A percentile compares a stretch with the other conserved stretches of the same genome.
Evolutionary conservation across 2,329 filamentous ascomycete species (phyloP).

Genomic region (Pseudonectria buxi): DNA sequence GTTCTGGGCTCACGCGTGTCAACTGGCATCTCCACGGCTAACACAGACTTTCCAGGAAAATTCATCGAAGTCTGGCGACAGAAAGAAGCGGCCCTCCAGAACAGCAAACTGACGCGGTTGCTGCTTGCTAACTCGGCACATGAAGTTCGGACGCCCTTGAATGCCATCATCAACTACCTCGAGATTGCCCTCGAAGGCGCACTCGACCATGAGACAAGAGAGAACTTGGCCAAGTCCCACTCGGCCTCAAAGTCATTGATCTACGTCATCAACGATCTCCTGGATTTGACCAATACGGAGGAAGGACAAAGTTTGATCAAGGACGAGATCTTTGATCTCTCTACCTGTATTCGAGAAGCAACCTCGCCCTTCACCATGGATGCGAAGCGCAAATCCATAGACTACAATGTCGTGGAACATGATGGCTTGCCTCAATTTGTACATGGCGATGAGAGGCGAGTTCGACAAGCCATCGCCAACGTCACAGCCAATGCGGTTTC

Average conservation of each 20-base stretch:
- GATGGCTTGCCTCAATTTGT: conserved; percentile 64
- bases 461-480: conserved; percentile 80
- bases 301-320: conserved; percentile 73
- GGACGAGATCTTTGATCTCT: conserved; percentile 71
- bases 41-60: conserved; percentile 35
- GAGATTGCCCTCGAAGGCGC: conserved; percentile 82
- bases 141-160: conserved; percentile 83
- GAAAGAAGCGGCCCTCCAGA: conserved; percentile 78
- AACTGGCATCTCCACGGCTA: background rate
- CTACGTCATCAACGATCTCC: conserved; percentile 86
- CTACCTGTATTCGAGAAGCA: conserved; percentile 66
- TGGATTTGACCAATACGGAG: conserved; percentile 84
- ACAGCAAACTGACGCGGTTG: conserved; percentile 70
- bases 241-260: conserved; percentile 89
- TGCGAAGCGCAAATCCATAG: conserved; percentile 66
- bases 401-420: conserved; percentile 61
- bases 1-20: conserved; percentile 1
- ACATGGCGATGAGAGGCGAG: conserved; percentile 68
- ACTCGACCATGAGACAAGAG: conserved; percentile 74
- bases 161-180: conserved; percentile 91
- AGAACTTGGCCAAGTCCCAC: conserved; percentile 77
- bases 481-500: conserved; percentile 80
- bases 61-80: conserved; percentile 93
- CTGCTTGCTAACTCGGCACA: conserved; percentile 84
- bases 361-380: conserved; percentile 68